These are phyloP conservation scores for Rhynchospora tenuis DNA, from an alignment of 176 grass and related monocot species.

Conservation along the genomic window DNA sequence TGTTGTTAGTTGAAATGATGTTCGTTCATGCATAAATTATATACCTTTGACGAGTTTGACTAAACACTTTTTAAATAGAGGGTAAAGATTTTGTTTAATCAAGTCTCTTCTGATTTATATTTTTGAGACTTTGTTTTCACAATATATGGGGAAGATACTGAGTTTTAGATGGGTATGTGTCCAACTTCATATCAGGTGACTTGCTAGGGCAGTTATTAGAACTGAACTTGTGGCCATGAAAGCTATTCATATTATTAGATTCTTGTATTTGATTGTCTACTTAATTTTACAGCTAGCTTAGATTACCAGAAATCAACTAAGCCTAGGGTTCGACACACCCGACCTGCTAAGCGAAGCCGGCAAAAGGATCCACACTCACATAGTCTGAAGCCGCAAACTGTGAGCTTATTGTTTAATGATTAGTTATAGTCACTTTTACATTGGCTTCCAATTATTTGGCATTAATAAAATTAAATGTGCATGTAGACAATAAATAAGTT, in stretches of 20 bases:
- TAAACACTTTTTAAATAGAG: not conserved
- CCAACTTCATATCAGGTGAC: not conserved
- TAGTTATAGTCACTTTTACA: not conserved
- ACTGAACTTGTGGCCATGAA: not conserved
- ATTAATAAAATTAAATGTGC: not conserved
- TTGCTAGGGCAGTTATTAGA: not conserved
- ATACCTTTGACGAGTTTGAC: not conserved
- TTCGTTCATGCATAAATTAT: not conserved
- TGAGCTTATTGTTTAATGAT: slow-evolving; percentile 10
- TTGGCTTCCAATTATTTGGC: not conserved
- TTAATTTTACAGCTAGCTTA: slow-evolving; percentile 30
- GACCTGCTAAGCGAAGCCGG: slow-evolving; percentile 19
- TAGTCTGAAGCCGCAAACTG: slow-evolving; percentile 28
- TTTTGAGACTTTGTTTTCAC: not conserved
- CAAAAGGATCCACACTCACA: slow-evolving; percentile 20
- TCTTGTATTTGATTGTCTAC: not conserved
- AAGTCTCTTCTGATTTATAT: not conserved
- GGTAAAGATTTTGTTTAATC: not conserved
- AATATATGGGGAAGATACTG: not conserved
- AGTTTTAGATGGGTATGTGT: not conserved
- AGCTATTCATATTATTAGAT: not conserved
- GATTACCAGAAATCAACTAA: slow-evolving; percentile 41
- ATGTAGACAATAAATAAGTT: slow-evolving; percentile 4
- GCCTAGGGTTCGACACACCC: slow-evolving; percentile 35
- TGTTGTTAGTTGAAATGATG: not conserved